Percentiles rank a stretch among this genome's conserved stretches.
phyloP scores from a whole-genome alignment of 129 eudicot genomes.

The Artemisia annua region DNA sequence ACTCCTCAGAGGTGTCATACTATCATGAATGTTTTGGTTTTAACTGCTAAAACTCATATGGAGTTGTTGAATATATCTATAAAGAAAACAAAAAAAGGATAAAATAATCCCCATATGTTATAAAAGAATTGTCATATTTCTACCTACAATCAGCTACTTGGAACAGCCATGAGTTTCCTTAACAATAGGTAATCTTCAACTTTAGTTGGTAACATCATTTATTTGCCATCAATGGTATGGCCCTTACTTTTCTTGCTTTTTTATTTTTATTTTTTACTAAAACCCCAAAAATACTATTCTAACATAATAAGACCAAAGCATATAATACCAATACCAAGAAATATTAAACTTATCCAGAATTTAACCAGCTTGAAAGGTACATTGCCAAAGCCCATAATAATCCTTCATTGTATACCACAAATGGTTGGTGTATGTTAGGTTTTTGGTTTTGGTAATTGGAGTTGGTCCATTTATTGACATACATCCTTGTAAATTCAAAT shows the following conservation, averaged over 20 bases:
- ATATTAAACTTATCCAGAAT: neutral
- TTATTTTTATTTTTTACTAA: neutral
- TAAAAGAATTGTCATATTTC: slow-evolving; percentile 1
- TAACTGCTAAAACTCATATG: neutral
- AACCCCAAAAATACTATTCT: neutral
- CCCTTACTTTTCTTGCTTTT: slow-evolving; percentile 3
- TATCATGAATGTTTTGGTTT: neutral
- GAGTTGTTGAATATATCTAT: slow-evolving; percentile 7
- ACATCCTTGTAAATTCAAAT: neutral
- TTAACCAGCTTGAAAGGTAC: neutral
- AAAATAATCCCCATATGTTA: too few relatives aligned
- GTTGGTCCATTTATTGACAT: slow-evolving; percentile 11
- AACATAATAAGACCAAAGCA: too few relatives aligned
- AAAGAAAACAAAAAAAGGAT: neutral
- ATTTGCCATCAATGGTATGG: slow-evolving; percentile 22
- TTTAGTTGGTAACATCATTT: slow-evolving; percentile 36
- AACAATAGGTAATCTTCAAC: slow-evolving; percentile 31
- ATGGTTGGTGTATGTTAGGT: slow-evolving; percentile 12
- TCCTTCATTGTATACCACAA: neutral
- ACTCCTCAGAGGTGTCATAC: neutral
- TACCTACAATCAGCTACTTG: slow-evolving; percentile 5
- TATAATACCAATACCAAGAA: too few relatives aligned
- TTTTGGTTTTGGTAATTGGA: neutral
- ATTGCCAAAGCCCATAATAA: slow-evolving; percentile 5
- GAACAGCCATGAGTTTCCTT: slow-evolving; percentile 22